phyloP scores from a whole-genome alignment of 2,329 filamentous ascomycete genomes.

The Daldinia sp. region DNA sequence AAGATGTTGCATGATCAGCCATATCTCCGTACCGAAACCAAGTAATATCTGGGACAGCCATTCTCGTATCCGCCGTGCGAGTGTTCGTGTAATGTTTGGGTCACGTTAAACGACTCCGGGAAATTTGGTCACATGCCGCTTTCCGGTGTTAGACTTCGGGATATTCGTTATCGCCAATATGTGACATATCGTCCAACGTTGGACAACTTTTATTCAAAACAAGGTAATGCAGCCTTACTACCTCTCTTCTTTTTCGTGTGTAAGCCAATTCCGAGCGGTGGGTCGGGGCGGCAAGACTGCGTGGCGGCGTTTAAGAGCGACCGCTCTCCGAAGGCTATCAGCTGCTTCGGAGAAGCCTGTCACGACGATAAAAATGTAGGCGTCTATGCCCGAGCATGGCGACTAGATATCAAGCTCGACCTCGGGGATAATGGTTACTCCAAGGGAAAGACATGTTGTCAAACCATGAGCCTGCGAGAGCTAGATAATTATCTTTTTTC shows the following conservation, averaged over 20 bases:
- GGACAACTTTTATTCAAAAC: slow-evolving; percentile 3
- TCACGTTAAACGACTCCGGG: slow-evolving; percentile 2
- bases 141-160: slow-evolving; percentile 19
- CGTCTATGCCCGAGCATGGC: not conserved
- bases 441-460: not conserved
- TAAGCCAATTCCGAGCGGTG: slow-evolving; percentile 15
- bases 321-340: slow-evolving; percentile 32
- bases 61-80: slow-evolving; percentile 39
- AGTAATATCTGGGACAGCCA: slow-evolving; percentile 11
- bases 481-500: not conserved
- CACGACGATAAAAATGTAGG: slow-evolving; percentile 11
- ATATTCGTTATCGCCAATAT: slow-evolving; percentile 11
- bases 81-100: slow-evolving; percentile 33
- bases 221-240: slow-evolving; percentile 1
- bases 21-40: slow-evolving; percentile 18
- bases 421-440: not conserved
- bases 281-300: slow-evolving; percentile 35
- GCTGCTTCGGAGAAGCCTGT: slow-evolving; percentile 26
- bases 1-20: slow-evolving; percentile 29
- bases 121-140: slow-evolving; percentile 9
- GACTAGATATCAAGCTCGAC: not conserved
- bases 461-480: slow-evolving; percentile 2
- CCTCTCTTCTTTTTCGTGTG: not conserved
- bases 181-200: slow-evolving; percentile 1
- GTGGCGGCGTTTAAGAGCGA: slow-evolving; percentile 31